A percentile compares a stretch with the other conserved stretches of the same genome.
These are phyloP conservation scores for Blastobotrys illinoisensis DNA, from an alignment of 1,139 yeast species.

Conservation along the genomic window DNA sequence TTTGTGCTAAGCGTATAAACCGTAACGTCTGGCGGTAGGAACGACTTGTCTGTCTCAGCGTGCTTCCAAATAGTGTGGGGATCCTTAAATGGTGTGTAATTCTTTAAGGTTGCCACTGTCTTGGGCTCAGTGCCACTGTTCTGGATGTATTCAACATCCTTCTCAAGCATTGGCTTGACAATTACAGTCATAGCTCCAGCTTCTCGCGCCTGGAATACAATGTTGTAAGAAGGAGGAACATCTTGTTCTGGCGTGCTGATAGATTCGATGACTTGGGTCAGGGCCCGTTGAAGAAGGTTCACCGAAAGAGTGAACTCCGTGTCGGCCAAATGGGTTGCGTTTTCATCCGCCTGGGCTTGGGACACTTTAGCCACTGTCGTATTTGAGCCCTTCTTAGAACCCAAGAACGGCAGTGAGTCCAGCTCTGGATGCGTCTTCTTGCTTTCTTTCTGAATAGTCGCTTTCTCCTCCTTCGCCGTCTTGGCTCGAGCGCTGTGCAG, in stretches of 20 bases:
- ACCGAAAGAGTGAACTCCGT: conserved; percentile 65
- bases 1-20: conserved; percentile 10
- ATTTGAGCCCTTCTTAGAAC: neutral
- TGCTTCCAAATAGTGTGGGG: conserved; percentile 21
- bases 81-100: conserved; percentile 14
- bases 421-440: neutral
- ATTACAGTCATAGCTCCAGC: conserved; percentile 27
- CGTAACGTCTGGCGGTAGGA: conserved; percentile 19
- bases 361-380: conserved; percentile 1
- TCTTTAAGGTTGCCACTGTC: neutral
- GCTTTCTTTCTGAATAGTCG: neutral
- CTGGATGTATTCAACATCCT: conserved; percentile 24
- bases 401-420: conserved; percentile 1
- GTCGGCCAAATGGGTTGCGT: conserved; percentile 57
- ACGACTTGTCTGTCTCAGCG: conserved; percentile 13
- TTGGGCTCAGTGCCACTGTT: conserved; percentile 11
- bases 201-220: conserved; percentile 24
- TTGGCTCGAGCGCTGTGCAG: conserved; percentile 49
- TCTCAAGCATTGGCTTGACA: conserved; percentile 31
- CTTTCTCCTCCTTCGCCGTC: neutral
- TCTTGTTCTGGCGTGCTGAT: conserved; percentile 19
- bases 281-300: conserved; percentile 48
- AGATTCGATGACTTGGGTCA: conserved; percentile 39
- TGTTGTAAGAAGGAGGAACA: conserved; percentile 21
- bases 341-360: conserved; percentile 19